Base-by-base conservation (phyloP, 257 asterid species). In the Eustoma russellianum region DNA sequence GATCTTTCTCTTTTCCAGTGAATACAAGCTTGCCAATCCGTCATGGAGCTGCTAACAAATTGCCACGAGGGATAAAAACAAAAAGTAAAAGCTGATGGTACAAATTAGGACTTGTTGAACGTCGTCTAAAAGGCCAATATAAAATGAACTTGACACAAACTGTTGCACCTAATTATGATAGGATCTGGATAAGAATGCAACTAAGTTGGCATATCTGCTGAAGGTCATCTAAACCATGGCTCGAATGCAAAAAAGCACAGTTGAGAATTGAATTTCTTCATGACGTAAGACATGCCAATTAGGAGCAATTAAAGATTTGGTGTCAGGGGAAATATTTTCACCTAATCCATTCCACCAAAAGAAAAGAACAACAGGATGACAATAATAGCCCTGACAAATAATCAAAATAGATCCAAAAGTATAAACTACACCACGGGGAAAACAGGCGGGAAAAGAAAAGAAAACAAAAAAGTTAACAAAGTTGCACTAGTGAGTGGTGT, bases 401-500 rank as follows among this genome's bases (percentile, higher is more conserved):
- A 56, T n/a, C n/a, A n/a, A n/a, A n/a, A n/a, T n/a, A n/a, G n/a
- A n/a, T n/a, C n/a, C n/a, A n/a, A n/a, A n/a, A n/a, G n/a, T n/a
- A n/a, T n/a, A 49, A 60, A 71, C 34, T 13, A 56, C 45, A n/a
- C 46, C 54, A 43, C 56, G n/a, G n/a, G n/a, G n/a, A n/a, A n/a
- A n/a, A n/a, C n/a, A n/a, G n/a, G n/a, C n/a, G n/a, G n/a, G n/a
- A n/a, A n/a, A n/a, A n/a, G n/a, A n/a, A n/a, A n/a, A n/a, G n/a
- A n/a, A n/a, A n/a, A n/a, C n/a, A n/a, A n/a, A n/a, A n/a, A n/a
- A 52, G 13, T 47, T 28, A 45, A 60, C 66, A 46, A 66, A 91
- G 97, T 80, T 91, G 93, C 83, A 87, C 69, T 87, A 97, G 70
- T 91, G 87, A 57, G 77, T 69, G 61, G 98, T 95, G 65, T 91